Base-by-base conservation (phyloP, 805 yeast species). In the Suhomyces sp. region DNA sequence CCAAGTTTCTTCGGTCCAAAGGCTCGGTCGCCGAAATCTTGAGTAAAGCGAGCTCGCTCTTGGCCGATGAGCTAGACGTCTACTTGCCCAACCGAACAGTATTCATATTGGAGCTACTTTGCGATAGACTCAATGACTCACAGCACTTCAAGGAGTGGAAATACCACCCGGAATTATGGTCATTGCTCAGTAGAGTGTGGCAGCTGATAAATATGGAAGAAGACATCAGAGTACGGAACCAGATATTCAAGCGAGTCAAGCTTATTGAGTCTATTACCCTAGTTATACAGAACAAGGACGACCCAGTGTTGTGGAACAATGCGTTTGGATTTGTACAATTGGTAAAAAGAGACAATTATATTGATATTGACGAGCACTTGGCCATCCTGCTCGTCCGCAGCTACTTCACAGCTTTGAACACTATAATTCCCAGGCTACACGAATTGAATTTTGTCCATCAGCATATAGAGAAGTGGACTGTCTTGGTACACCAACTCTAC, bases 121-220 rank as follows among this genome's bases (percentile, higher is more conserved):
- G 81, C 48, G 89, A 85, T 60, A 71, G 91, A 50, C 64, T 86
- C 60, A 78, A 79, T 51, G 88, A 83, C 51, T 75, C 74, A 44
- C 63, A 66, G n/a, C 43, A 47, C n/a, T 73, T 72, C 57, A 54
- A 64, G 2, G 54, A 61, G 5, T 83, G 83, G 72, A 82, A 77
- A 57, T 61, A 51, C n/a, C 66, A 69, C 49, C 50, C 61, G 1
- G 59, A 63, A 1, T 66, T 80, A 1, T 87, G 93, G 93, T 51
- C 54, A 10, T 64, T 85, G 8, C 77, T 83, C 57, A 61, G 63
- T 47, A 60, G 60, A 15, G 63, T 71, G 49, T 81, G 83, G 82
- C 22, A 39, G 0, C 60, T 13, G 55, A 44, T 10, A 49, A 29
- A 43, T 7, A 10, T 41, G 6, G 31, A 46, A 5, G 12, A 6